Percentiles rank a stretch among this genome's conserved stretches.
Evolutionary conservation across 225 moss, liverwort and hornwort species (phyloP).

Genomic region (Marchantia polymorpha): DNA sequence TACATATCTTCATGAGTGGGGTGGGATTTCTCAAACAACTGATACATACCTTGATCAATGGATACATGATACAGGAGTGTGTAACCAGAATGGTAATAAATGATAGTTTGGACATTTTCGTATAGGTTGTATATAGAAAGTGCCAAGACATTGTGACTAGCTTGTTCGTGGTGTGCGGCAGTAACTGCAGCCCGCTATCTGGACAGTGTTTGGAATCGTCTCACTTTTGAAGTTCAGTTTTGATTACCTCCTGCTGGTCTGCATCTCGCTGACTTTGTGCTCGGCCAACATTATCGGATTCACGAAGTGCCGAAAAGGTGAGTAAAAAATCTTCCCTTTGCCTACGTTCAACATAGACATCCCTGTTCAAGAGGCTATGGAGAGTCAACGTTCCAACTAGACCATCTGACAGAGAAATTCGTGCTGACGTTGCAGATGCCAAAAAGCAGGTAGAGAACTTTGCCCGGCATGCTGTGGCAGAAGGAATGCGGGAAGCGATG

Average conservation of each 20-base stretch:
- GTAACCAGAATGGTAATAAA: no score
- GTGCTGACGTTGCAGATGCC: slow-evolving; percentile 53
- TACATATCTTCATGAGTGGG: no score
- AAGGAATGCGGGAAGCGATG: slow-evolving; percentile 45
- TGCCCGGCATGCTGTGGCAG: slow-evolving; percentile 58
- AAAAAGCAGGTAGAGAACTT: slow-evolving; percentile 60
- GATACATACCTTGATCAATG: no score
- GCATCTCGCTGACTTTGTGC: slow-evolving; percentile 58
- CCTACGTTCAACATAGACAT: no score
- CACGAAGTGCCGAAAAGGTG: slow-evolving; percentile 81
- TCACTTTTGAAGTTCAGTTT: slow-evolving; percentile 63
- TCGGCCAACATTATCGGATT: slow-evolving; percentile 73
- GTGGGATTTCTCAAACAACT: no score
- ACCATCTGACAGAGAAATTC: no score
- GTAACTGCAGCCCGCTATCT: slow-evolving; percentile 56
- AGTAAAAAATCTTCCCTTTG: slow-evolving; percentile 8
- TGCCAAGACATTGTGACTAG: no score
- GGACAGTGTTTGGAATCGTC: slow-evolving; percentile 64
- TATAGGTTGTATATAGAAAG: no score
- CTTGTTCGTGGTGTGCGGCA: not conserved
- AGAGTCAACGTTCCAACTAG: no score
- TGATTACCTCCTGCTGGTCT: slow-evolving; percentile 66
- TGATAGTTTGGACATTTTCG: no score
- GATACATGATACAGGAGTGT: no score
- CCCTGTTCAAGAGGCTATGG: not conserved